Percentiles rank a stretch among this genome's conserved stretches.
Evolutionary conservation across 495 filamentous ascomycete genomes (phyloP).

Genomic region (Aspergillus funiculosus): DNA sequence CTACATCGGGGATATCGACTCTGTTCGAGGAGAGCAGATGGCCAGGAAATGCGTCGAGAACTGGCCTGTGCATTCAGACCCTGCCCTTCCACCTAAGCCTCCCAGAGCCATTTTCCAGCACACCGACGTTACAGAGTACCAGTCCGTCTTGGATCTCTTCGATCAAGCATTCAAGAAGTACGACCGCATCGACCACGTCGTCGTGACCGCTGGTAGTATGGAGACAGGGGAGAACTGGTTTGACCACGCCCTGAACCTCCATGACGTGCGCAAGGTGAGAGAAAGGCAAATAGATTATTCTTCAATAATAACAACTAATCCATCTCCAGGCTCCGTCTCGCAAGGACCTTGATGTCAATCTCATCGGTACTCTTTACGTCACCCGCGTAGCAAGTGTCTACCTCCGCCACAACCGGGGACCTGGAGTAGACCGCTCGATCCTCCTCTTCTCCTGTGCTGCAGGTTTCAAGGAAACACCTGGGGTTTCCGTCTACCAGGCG

Average conservation of each 20-base stretch:
- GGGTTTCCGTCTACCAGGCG: slow-evolving; percentile 44
- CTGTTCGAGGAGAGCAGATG: slow-evolving; percentile 26
- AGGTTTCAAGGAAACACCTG: slow-evolving; percentile 44
- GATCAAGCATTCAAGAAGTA: slow-evolving; percentile 41
- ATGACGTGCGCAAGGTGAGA: slow-evolving; percentile 32
- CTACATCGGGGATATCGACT: slow-evolving; percentile 40
- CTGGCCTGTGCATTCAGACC: slow-evolving; percentile 25
- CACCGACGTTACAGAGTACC: slow-evolving; percentile 45
- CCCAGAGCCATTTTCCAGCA: slow-evolving; percentile 31
- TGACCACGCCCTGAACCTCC: slow-evolving; percentile 35
- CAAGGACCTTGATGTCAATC: slow-evolving; percentile 45
- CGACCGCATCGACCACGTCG: slow-evolving; percentile 47
- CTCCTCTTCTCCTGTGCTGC: slow-evolving; percentile 41
- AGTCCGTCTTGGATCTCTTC: slow-evolving; percentile 39
- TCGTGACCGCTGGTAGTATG: slow-evolving; percentile 47
- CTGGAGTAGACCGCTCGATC: slow-evolving; percentile 40
- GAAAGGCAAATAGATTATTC: too few relatives aligned
- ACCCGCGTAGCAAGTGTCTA: slow-evolving; percentile 42
- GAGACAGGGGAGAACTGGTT: slow-evolving; percentile 42
- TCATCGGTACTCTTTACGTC: slow-evolving; percentile 45
- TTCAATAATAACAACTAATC: neutral
- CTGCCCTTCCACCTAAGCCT: slow-evolving; percentile 18
- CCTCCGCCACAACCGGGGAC: slow-evolving; percentile 39
- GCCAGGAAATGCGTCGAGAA: slow-evolving; percentile 19
- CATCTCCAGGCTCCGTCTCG: slow-evolving; percentile 28